Percentiles rank a stretch among this genome's conserved stretches.
Conservation (phyloP, 2,329 filamentous ascomycete genomes). For the Immersiporthe knoxdaviesiana region DNA sequence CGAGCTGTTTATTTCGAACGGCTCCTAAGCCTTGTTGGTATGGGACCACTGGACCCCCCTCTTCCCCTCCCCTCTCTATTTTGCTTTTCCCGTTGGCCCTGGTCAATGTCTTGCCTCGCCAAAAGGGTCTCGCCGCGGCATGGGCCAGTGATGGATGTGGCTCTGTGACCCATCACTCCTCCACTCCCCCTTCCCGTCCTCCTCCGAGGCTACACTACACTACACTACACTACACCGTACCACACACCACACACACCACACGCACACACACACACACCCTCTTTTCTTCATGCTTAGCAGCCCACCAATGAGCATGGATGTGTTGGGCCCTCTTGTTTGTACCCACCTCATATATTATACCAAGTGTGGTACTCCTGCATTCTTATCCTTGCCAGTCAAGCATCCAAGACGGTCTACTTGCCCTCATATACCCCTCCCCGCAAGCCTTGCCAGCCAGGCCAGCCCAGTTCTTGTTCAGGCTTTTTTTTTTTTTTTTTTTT, state of each 20-base stretch:
- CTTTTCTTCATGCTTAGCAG: not conserved
- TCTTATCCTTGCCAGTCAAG: conserved; percentile 17
- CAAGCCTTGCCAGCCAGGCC: conserved; percentile 27
- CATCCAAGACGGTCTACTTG: not conserved
- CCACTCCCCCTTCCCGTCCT: not conserved
- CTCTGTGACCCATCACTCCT: conserved; percentile 6
- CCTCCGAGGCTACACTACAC: not conserved
- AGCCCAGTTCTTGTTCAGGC: no score
- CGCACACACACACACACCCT: not conserved
- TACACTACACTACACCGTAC: no score
- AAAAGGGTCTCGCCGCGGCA: conserved; percentile 16
- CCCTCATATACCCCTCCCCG: conserved; percentile 9
- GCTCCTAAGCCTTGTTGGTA: conserved; percentile 17
- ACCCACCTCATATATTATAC: conserved; percentile 10
- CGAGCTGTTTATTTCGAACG: conserved; percentile 22
- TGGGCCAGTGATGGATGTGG: conserved; percentile 16
- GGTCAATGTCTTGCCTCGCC: conserved; percentile 4
- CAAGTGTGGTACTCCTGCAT: conserved; percentile 3
- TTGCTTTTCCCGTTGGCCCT: not conserved
- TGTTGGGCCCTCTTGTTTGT: conserved; percentile 3
- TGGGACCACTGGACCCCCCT: conserved; percentile 2
- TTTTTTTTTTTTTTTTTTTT: conserved; percentile 21
- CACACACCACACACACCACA: no score
- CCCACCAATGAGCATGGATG: conserved; percentile 4
- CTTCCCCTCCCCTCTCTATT: not conserved